Evolutionary conservation across 306 rosid species (phyloP).

Genomic region (Ziziphus jujuba): DNA sequence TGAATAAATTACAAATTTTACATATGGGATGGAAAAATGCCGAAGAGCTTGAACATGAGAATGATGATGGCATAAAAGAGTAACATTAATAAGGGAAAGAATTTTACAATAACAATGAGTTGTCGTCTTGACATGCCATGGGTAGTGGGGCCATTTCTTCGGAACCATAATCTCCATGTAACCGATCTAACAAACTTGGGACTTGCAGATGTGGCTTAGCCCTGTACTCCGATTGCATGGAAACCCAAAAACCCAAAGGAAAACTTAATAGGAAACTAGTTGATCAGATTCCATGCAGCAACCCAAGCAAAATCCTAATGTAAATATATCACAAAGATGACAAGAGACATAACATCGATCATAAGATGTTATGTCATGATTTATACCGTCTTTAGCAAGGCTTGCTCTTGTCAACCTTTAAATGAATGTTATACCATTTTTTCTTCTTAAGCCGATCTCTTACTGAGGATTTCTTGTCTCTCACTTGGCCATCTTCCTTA

Average conservation of each 20-base stretch:
- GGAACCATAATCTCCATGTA: conserved; percentile 11
- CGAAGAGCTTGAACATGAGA: conserved; percentile 28
- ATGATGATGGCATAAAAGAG: not conserved
- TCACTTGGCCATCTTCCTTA: conserved; percentile 68
- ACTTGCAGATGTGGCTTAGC: conserved; percentile 28
- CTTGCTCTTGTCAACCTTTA: conserved; percentile 92
- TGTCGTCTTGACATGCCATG: conserved; percentile 42
- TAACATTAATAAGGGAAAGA: conserved; percentile 29
- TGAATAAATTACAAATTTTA: conserved; percentile 62
- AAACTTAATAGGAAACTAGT: conserved; percentile 11
- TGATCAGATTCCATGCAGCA: conserved; percentile 25
- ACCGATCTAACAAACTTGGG: conserved; percentile 24
- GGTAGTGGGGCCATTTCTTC: conserved; percentile 29
- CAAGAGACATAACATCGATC: not conserved
- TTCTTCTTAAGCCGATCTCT: conserved; percentile 86
- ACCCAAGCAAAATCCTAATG: not conserved
- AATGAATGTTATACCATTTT: conserved; percentile 86
- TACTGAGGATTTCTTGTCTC: conserved; percentile 51
- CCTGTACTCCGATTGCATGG: conserved; percentile 37
- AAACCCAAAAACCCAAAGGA: conserved; percentile 33
- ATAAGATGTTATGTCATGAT: conserved; percentile 17
- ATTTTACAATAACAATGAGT: conserved; percentile 64
- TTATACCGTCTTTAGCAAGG: conserved; percentile 66
- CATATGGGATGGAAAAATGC: conserved; percentile 41
- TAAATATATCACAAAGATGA: conserved; percentile 7